These are phyloP conservation scores for Cyclostephanos tholiformis DNA, from an alignment of 108 stramenopile genomes.

Conservation along the genomic window DNA sequence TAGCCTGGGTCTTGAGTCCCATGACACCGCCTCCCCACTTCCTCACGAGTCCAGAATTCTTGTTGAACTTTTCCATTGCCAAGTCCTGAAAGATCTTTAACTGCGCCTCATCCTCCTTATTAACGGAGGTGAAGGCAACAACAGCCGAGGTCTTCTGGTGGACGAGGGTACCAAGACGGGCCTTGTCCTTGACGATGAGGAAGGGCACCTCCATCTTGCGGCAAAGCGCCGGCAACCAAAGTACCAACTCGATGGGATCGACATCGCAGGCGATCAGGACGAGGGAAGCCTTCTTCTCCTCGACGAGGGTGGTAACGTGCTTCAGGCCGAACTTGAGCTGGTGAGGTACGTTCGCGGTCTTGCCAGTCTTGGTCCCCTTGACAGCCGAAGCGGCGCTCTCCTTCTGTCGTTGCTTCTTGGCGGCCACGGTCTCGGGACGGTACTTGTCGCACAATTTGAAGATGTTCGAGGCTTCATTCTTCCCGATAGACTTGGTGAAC, in stretches of 20 bases:
- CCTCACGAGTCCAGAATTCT: constrained; percentile 83
- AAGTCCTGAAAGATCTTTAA: constrained; percentile 80
- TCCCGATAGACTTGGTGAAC: constrained; percentile 96
- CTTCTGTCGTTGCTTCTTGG: constrained; percentile 97
- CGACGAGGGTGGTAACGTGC: constrained; percentile 98
- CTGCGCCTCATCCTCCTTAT: constrained; percentile 90
- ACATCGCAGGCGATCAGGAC: constrained; percentile 99
- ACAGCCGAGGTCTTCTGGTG: constrained; percentile 96
- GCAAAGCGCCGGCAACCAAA: constrained; percentile 99
- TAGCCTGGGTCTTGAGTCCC: constrained; percentile 99
- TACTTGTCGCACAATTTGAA: constrained; percentile 98
- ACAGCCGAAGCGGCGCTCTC: constrained; percentile 93
- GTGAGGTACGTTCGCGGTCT: constrained; percentile 73
- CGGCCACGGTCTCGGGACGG: constrained; percentile 96
- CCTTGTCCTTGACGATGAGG: constrained; percentile 99
- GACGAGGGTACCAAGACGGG: constrained; percentile 96
- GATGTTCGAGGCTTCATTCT: constrained; percentile 97
- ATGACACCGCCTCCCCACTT: constrained; percentile 99
- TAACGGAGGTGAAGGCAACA: constrained; percentile 88
- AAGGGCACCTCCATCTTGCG: constrained; percentile 99
- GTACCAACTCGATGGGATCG: constrained; percentile 97
- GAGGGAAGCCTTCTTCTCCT: constrained; percentile 98
- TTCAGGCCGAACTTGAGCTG: constrained; percentile 97
- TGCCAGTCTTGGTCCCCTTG: constrained; percentile 50
- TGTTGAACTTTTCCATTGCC: constrained; percentile 95